These are phyloP conservation scores for Pythium insidiosum DNA, from an alignment of 352 stramenopile species.

Conservation along the genomic window DNA sequence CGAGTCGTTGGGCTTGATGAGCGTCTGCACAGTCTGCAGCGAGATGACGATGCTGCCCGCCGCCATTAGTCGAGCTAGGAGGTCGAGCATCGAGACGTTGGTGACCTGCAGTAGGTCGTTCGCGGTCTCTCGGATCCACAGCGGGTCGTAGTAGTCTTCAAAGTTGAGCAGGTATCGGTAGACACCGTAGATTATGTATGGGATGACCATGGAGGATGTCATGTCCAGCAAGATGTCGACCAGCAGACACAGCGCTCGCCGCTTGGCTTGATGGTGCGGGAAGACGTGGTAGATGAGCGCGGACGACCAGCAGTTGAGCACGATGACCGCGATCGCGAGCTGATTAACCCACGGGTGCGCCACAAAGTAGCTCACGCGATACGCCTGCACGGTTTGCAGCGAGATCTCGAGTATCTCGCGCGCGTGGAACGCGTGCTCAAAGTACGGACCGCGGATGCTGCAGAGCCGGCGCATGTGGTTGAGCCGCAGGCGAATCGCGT, in stretches of 20 bases:
- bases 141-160: background rate
- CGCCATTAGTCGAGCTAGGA: background rate
- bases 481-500: background rate
- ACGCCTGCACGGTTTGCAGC: conserved; percentile 2
- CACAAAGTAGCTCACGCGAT: conserved; percentile 7
- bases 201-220: conserved; percentile 1
- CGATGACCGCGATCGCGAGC: conserved; percentile 1
- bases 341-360: conserved; percentile 9
- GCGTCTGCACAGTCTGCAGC: conserved; percentile 1
- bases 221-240: conserved; percentile 10
- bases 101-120: conserved; percentile 8
- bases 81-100: conserved; percentile 5
- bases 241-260: conserved; percentile 1
- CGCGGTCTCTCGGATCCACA: background rate
- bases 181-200: conserved; percentile 1
- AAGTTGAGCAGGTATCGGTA: background rate
- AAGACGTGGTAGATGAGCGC: conserved; percentile 3
- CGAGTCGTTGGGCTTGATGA: background rate
- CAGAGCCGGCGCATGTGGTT: background rate
- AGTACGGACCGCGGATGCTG: conserved; percentile 8
- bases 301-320: conserved; percentile 9
- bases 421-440: conserved; percentile 7
- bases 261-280: background rate
- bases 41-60: conserved; percentile 6
- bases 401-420: conserved; percentile 8